These are phyloP conservation scores for Chaetoceros muelleri DNA, from an alignment of 108 stramenopile genomes.

Conservation along the genomic window DNA sequence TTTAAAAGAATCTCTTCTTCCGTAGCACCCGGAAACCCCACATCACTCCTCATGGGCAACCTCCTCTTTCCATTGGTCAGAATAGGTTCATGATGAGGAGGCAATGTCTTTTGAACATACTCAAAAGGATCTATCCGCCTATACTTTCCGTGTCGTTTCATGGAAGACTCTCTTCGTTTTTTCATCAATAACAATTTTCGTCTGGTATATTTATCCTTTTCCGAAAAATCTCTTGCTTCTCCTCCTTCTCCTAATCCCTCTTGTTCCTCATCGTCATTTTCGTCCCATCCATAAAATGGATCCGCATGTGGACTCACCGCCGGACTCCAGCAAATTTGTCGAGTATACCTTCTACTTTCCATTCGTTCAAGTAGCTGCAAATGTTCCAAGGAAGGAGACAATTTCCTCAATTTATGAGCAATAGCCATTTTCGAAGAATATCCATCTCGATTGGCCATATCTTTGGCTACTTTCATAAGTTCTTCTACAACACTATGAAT, in stretches of 20 bases:
- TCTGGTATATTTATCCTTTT: not conserved
- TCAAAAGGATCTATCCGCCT: constrained; percentile 37
- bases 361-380: constrained; percentile 31
- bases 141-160: constrained; percentile 40
- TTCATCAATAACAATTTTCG: not conserved
- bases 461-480: not conserved
- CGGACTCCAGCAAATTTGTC: constrained; percentile 48
- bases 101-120: constrained; percentile 23
- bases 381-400: constrained; percentile 35
- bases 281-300: constrained; percentile 28
- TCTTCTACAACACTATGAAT: not conserved
- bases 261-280: constrained; percentile 7
- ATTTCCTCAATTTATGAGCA: not conserved
- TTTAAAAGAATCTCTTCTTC: constrained; percentile 49
- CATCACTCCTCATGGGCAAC: constrained; percentile 66
- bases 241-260: constrained; percentile 3
- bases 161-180: not conserved
- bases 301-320: constrained; percentile 39
- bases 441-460: not conserved
- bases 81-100: constrained; percentile 40
- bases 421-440: not conserved
- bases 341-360: constrained; percentile 16
- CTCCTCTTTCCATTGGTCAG: constrained; percentile 49
- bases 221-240: not conserved
- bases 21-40: constrained; percentile 65